Conservation (phyloP, 2,329 filamentous ascomycete species). For the Zelopaecilomyces penicillatus region DNA sequence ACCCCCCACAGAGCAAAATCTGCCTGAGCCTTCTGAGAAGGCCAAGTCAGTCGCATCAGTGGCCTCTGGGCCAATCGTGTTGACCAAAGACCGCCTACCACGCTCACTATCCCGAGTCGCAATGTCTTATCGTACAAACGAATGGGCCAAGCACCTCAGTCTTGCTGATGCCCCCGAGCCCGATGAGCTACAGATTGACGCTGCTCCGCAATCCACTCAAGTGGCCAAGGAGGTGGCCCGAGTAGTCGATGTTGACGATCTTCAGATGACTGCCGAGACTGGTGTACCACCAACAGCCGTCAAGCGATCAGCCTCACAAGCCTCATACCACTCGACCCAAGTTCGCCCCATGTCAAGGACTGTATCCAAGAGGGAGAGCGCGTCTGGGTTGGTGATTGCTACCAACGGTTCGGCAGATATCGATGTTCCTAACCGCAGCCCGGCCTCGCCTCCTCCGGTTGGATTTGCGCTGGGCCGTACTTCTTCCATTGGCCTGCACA, state of each 20-base stretch:
- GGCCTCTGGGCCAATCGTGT: constrained; percentile 35
- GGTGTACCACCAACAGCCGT: constrained; percentile 26
- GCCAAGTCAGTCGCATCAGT: constrained; percentile 34
- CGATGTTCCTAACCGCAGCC: constrained; percentile 12
- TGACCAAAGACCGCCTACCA: constrained; percentile 58
- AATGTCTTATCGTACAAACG: constrained; percentile 79
- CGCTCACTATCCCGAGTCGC: constrained; percentile 67
- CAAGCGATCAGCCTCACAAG: constrained; percentile 21
- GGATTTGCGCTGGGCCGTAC: constrained; percentile 13
- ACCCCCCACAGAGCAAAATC: too few species aligned
- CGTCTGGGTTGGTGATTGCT: not conserved
- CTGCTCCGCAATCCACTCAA: constrained; percentile 16
- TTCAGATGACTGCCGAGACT: constrained; percentile 54
- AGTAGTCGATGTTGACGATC: constrained; percentile 55
- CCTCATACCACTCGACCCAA: constrained; percentile 15
- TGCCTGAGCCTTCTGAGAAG: constrained; percentile 20
- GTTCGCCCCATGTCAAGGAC: constrained; percentile 7
- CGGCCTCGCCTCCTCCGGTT: constrained; percentile 13
- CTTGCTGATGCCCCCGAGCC: constrained; percentile 64
- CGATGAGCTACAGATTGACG: constrained; percentile 48
- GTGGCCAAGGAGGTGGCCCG: constrained; percentile 40
- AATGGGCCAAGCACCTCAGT: constrained; percentile 89
- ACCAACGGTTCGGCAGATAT: not conserved
- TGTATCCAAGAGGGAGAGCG: not conserved
- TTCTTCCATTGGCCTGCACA: constrained; percentile 15